These are phyloP conservation scores for Lycium barbarum DNA, from an alignment of 257 asterid genomes.

Conservation along the genomic window DNA sequence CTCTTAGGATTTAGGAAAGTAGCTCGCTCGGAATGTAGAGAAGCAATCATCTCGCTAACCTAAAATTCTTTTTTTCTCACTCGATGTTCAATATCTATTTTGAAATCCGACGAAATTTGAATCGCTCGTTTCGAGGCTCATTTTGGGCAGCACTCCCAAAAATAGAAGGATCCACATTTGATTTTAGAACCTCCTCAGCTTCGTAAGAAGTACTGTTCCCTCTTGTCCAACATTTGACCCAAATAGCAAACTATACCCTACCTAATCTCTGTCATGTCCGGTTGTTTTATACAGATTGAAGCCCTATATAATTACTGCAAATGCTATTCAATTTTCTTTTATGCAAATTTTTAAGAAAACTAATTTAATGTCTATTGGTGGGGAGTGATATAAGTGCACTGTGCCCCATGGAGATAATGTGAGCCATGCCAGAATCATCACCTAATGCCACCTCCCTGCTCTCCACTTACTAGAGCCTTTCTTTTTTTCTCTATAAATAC, in stretches of 20 bases:
- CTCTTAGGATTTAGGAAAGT: too few relatives aligned
- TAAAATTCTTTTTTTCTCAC: too few relatives aligned
- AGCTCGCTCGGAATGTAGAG: too few relatives aligned
- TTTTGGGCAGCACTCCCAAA: neutral
- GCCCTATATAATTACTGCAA: neutral
- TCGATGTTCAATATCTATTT: too few relatives aligned
- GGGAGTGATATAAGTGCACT: conserved; percentile 10
- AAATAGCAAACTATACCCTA: neutral
- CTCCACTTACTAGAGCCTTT: neutral
- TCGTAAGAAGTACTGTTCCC: neutral
- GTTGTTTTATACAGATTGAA: neutral
- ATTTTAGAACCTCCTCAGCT: neutral
- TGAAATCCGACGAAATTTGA: too few relatives aligned
- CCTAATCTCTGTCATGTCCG: neutral
- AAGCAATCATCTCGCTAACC: too few relatives aligned
- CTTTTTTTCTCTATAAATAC: too few relatives aligned
- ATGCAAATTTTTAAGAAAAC: neutral
- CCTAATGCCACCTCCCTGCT: neutral
- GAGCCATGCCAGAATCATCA: neutral
- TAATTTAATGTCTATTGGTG: neutral
- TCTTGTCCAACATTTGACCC: neutral
- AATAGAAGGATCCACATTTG: neutral
- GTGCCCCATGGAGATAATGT: neutral
- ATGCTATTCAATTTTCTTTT: neutral
- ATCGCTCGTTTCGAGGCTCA: too few relatives aligned